Base-by-base conservation (phyloP, 2,329 filamentous ascomycete genomes). In the Hypoxylon sp. region DNA sequence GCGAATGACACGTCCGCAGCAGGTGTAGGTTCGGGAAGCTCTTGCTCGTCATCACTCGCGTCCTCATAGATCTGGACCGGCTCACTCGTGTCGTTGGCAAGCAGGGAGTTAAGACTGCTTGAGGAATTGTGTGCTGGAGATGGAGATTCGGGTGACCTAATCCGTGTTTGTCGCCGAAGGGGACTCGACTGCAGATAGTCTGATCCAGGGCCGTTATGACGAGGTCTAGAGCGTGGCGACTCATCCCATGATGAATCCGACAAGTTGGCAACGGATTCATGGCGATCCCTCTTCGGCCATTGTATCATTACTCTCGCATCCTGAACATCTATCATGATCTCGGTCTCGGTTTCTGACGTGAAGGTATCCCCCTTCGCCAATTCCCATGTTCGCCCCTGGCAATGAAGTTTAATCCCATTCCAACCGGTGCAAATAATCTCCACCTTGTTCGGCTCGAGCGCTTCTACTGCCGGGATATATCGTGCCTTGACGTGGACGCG, bases 281-380 rank as follows among this genome's bases (percentile, higher is more conserved):
- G 83, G 79, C 82, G 75, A 35, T 80, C 87, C 81, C 77, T 85
- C 80, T 82, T 88, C 48, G 96, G 96, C 95, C 96, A 98, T 77
- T 91, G 89, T 69, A 99, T 84, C 79, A 97, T 86, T 48, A 98
- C 93, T 70, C 96, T 92, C 59, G 94, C 91, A 78, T 97, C 94
- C 75, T 97, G 93, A 46, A 98, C 94, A 79, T 98, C 94, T 70
- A 99, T 84, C 89, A 99, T 97, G 79, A 99, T 94, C 75, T 97
- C 94, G 17, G 90, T 89, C 77, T 94, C 93, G 31, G 94, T 94
- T 81, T 97, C 93, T 64, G 94, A 97, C 51, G 91, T 92, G 80
- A 98, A 98, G 54, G 89, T 92, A 78, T 97, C 94, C 17, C 92
- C 93, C 82, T 97, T 98, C 71, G 85, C 86, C 75, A 99, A 82